Percentiles rank a stretch among this genome's conserved stretches.
phyloP scores from a whole-genome alignment of 2,329 filamentous ascomycete genomes.

The Colletotrichum incanum region DNA sequence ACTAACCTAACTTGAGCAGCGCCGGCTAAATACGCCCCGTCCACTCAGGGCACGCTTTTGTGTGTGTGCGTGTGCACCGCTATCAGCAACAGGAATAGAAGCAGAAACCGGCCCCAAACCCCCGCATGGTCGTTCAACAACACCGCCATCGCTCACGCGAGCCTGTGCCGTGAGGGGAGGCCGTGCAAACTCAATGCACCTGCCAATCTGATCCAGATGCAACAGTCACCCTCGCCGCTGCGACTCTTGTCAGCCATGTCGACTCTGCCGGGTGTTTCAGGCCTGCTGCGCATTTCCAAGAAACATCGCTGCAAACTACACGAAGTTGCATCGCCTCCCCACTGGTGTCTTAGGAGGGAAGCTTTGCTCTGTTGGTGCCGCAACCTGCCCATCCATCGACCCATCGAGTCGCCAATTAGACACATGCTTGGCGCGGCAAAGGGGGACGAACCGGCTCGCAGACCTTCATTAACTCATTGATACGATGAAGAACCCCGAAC shows the following conservation, averaged over 20 bases:
- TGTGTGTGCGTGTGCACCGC: neutral
- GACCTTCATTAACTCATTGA: neutral
- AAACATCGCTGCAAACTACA: slow-evolving; percentile 10
- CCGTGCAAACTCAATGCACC: slow-evolving; percentile 25
- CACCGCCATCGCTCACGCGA: slow-evolving; percentile 3
- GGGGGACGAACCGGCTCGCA: neutral
- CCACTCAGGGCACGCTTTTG: neutral
- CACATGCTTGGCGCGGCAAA: neutral
- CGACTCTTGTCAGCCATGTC: slow-evolving; percentile 12
- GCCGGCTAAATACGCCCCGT: slow-evolving; percentile 7
- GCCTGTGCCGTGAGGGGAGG: neutral
- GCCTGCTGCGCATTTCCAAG: neutral
- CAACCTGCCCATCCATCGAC: neutral
- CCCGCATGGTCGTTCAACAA: neutral
- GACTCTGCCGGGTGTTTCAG: slow-evolving; percentile 26
- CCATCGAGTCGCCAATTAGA: neutral
- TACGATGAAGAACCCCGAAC: neutral
- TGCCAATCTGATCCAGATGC: slow-evolving; percentile 19
- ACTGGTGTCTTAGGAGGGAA: neutral
- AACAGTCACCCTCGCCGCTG: slow-evolving; percentile 11
- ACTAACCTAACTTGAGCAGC: neutral
- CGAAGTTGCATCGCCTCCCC: neutral
- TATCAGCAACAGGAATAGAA: slow-evolving; percentile 8
- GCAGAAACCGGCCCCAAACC: slow-evolving; percentile 9
- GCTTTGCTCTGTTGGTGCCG: neutral